Base-by-base conservation (phyloP, 495 filamentous ascomycete species). In the Penicillium lividum region DNA sequence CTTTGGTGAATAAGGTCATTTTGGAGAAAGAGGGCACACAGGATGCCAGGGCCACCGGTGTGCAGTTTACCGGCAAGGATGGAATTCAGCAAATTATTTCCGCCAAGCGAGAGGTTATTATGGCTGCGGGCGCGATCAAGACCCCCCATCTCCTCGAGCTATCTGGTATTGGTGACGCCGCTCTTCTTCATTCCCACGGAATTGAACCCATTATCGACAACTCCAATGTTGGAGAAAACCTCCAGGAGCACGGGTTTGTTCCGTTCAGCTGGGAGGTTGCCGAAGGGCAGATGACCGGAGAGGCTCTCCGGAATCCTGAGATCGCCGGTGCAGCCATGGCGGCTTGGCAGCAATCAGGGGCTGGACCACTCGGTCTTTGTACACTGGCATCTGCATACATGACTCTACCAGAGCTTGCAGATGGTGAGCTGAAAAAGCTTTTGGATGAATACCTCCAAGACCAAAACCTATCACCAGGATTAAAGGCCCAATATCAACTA, bases 131-230 rank as follows among this genome's bases (percentile, higher is more conserved):
- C 0, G 63, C 73, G 0, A 58, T 84, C 36, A 72, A 82, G 44
- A 77, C 80, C 0, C 81, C 82, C 0, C 79, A 86, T 62, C 52
- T 87, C 3, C 75, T 87, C 0, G 80, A 86, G 63, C 65, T 86
- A 1, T 86, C 82, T 6, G 85, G 85, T 3, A 73, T 87, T 28
- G 84, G 84, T 0, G 59, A 71, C 16, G 55, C 61, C 0, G 48
- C 51, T 8, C 44, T 75, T 6, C 68, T 76, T 6, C 40, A 62
- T 16, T 55, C 56, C 0, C 63, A 65, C 6, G 77, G 74, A 6
- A 76, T 80, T 36, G 54, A 72, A 34, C 63, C 68, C 25, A 61
- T 62, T 33, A 66, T 80, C n/a, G 68, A 68, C 5, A 75, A 74
- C 52, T 55, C 56, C 0, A 72, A 58, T 4, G 76, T 83, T 13